Conservation (phyloP, 176 grass and related monocot species). For the Poa pratensis region DNA sequence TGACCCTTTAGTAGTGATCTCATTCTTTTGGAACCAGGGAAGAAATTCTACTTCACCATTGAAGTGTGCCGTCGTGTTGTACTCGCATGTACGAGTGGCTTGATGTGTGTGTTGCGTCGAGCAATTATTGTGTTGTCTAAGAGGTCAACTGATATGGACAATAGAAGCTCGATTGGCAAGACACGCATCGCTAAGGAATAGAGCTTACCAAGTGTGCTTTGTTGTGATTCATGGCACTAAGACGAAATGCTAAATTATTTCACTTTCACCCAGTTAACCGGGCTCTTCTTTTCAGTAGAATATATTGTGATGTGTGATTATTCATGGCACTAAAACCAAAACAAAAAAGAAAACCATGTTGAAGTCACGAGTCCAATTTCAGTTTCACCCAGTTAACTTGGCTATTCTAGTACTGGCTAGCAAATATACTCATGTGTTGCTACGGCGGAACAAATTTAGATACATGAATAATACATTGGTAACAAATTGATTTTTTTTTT, state of each 20-base stretch:
- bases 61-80: constrained; percentile 11
- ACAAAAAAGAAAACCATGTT: neutral
- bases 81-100: constrained; percentile 33
- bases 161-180: neutral
- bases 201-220: neutral
- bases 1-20: neutral
- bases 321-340: neutral
- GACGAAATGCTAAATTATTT: neutral
- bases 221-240: neutral
- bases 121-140: constrained; percentile 33
- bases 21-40: neutral
- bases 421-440: too few relatives aligned
- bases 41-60: neutral
- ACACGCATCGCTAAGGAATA: neutral
- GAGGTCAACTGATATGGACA: constrained; percentile 44
- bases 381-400: neutral
- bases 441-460: too few relatives aligned
- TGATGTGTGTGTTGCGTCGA: constrained; percentile 3
- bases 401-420: too few relatives aligned
- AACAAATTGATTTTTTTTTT: too few relatives aligned
- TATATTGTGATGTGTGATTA: neutral
- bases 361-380: neutral
- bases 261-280: constrained; percentile 22
- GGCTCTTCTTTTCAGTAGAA: too few relatives aligned
- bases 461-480: too few relatives aligned